These are phyloP conservation scores for Aspergillus udagawae DNA, from an alignment of 2,329 filamentous ascomycete genomes.

Conservation along the genomic window DNA sequence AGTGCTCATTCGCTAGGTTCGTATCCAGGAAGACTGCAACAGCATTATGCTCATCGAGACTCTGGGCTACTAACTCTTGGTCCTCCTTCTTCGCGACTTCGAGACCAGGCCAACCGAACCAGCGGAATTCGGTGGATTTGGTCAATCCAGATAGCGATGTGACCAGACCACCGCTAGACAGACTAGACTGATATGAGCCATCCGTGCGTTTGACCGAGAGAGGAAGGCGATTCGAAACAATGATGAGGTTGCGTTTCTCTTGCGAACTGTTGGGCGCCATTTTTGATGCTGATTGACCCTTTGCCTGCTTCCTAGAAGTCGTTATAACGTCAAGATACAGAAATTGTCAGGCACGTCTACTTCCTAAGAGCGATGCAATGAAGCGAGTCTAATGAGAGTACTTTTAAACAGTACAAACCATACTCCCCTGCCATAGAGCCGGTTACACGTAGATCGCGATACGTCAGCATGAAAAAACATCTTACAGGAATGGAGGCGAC, in stretches of 20 bases:
- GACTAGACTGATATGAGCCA: constrained; percentile 75
- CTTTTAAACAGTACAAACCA: background rate
- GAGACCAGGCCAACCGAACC: constrained; percentile 94
- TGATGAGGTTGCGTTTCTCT: constrained; percentile 45
- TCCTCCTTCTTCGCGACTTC: constrained; percentile 74
- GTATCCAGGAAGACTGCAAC: constrained; percentile 84
- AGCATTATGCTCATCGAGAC: constrained; percentile 74
- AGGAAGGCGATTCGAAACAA: constrained; percentile 87
- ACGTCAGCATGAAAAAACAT: background rate
- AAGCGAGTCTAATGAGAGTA: background rate
- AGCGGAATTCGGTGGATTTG: constrained; percentile 85
- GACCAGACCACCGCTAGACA: constrained; percentile 89
- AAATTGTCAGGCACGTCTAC: background rate
- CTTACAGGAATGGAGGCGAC: background rate
- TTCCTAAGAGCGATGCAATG: background rate
- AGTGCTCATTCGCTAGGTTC: constrained; percentile 83
- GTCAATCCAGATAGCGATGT: constrained; percentile 82
- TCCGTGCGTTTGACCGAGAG: constrained; percentile 86
- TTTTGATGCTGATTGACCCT: background rate
- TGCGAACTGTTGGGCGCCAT: background rate
- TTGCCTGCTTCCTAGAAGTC: background rate
- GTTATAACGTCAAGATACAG: background rate
- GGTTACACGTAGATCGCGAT: background rate
- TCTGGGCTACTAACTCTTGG: constrained; percentile 62
- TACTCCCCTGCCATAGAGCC: background rate